Evolutionary conservation across 495 filamentous ascomycete genomes (phyloP).

Genomic region (Jackrogersella multiformis): DNA sequence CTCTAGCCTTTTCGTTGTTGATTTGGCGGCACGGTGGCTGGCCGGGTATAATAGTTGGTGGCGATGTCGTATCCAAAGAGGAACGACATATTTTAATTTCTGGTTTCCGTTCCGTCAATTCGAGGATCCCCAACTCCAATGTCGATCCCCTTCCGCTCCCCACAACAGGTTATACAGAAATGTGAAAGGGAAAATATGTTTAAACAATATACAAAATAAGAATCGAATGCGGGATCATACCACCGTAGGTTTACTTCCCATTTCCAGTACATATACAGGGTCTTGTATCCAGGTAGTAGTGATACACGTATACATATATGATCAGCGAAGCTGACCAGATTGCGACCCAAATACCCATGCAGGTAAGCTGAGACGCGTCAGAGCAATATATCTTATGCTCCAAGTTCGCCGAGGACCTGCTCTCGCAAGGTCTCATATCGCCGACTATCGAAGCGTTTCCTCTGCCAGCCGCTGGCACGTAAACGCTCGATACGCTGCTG

Average conservation of each 20-base stretch:
- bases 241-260: background rate
- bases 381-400: slow-evolving; percentile 24
- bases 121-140: background rate
- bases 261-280: background rate
- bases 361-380: slow-evolving; percentile 14
- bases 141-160: background rate
- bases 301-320: background rate
- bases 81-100: background rate
- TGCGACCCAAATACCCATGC: slow-evolving; percentile 6
- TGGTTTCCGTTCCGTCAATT: background rate
- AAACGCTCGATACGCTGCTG: slow-evolving; percentile 57
- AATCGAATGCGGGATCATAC: background rate
- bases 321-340: background rate
- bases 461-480: slow-evolving; percentile 55
- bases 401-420: slow-evolving; percentile 55
- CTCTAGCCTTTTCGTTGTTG: background rate
- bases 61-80: background rate
- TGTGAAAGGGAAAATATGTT: background rate
- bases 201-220: slow-evolving; percentile 27
- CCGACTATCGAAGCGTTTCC: slow-evolving; percentile 59
- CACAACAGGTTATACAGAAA: background rate
- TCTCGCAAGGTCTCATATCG: slow-evolving; percentile 61
- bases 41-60: slow-evolving; percentile 22
- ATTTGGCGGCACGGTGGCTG: slow-evolving; percentile 9
- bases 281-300: too few species aligned